Conservation (phyloP, 805 yeast species). For the Candida qinlingensis region DNA sequence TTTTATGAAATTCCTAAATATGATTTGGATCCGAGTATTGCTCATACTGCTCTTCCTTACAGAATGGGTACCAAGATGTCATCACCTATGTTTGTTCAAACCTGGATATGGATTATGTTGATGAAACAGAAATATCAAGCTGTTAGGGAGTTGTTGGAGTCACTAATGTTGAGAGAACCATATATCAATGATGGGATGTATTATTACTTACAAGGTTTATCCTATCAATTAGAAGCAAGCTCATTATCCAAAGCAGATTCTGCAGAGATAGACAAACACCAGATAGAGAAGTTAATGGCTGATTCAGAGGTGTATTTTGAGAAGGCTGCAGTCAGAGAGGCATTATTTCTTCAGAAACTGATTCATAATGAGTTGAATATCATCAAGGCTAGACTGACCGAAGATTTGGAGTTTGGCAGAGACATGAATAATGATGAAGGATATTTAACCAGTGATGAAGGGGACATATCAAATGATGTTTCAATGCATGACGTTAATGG, state of each 20-base stretch:
- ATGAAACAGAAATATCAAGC: constrained; percentile 14
- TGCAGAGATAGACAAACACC: constrained; percentile 2
- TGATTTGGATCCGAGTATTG: not conserved
- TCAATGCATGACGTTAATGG: not conserved
- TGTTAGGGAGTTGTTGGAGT: constrained; percentile 17
- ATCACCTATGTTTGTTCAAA: constrained; percentile 12
- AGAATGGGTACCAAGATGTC: constrained; percentile 11
- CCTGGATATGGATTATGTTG: constrained; percentile 19
- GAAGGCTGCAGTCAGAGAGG: constrained; percentile 12
- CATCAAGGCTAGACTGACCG: constrained; percentile 9
- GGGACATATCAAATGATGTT: not conserved
- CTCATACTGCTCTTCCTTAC: constrained; percentile 7
- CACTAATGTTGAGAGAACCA: constrained; percentile 13
- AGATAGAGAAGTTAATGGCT: constrained; percentile 10
- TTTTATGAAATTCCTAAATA: constrained; percentile 5
- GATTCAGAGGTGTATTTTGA: constrained; percentile 11
- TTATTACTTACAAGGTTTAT: constrained; percentile 21
- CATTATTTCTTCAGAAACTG: constrained; percentile 17
- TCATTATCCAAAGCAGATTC: not conserved
- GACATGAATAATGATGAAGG: constrained; percentile 1
- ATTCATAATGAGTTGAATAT: constrained; percentile 12
- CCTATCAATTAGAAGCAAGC: constrained; percentile 19
- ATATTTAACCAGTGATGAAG: not conserved
- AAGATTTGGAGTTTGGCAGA: not conserved
- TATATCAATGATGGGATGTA: constrained; percentile 21